Conservation (phyloP, 2,329 filamentous ascomycete species). For the Cyphellophora europaea region DNA sequence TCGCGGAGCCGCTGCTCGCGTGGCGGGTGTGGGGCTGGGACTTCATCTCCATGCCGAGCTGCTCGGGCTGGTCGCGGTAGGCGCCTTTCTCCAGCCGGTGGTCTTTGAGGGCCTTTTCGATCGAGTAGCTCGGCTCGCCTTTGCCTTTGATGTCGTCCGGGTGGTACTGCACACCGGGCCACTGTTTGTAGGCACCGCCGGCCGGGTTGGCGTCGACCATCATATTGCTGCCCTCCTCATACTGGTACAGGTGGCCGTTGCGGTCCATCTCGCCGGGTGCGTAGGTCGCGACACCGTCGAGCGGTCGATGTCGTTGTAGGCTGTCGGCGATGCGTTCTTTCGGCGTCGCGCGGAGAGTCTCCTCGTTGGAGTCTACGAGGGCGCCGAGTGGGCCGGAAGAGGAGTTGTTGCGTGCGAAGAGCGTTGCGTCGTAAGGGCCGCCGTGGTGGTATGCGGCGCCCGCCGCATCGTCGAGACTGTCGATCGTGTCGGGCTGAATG, state of each 20-base stretch:
- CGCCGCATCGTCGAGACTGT: conserved; percentile 56
- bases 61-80: background rate
- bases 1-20: background rate
- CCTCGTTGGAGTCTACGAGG: conserved; percentile 60
- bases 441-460: conserved; percentile 58
- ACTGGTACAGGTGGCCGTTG: conserved; percentile 62
- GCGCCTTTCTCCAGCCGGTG: conserved; percentile 30
- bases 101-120: conserved; percentile 59
- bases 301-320: conserved; percentile 61
- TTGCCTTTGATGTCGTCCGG: conserved; percentile 75
- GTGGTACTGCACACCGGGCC: conserved; percentile 56
- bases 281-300: conserved; percentile 71
- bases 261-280: conserved; percentile 63
- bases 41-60: conserved; percentile 17
- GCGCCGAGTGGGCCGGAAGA: conserved; percentile 62
- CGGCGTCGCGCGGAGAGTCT: conserved; percentile 74
- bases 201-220: conserved; percentile 61
- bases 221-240: conserved; percentile 78
- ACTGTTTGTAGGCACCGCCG: conserved; percentile 71
- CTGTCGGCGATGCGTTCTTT: conserved; percentile 67
- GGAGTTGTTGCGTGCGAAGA: conserved; percentile 62
- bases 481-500: conserved; percentile 67
- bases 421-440: conserved; percentile 79
- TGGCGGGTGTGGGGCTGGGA: conserved; percentile 4
- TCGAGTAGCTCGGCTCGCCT: conserved; percentile 64